phyloP scores from a whole-genome alignment of 163 green algal genomes.

The Scenedesmus sp. region DNA sequence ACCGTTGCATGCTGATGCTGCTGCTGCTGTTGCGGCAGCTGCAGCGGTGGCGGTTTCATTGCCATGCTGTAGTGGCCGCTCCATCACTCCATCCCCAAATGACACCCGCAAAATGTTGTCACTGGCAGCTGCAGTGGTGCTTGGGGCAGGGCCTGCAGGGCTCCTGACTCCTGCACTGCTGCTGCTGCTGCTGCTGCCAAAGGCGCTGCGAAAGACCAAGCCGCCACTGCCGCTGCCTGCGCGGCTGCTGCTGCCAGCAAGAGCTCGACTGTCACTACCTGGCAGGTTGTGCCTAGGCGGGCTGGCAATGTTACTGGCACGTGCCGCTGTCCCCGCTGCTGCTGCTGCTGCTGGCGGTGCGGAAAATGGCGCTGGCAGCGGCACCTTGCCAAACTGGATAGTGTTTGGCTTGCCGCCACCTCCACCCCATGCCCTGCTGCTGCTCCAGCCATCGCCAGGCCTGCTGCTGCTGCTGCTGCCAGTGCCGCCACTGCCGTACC shows the following conservation, averaged over 20 bases:
- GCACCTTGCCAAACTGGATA: not conserved
- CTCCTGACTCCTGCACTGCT: not conserved
- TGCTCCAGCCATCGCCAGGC: not conserved
- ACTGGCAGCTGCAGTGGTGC: not conserved
- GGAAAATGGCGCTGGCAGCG: not conserved
- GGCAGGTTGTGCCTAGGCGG: not conserved
- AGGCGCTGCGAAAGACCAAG: not conserved
- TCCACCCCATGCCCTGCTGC: not conserved
- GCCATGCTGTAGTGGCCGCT: not conserved
- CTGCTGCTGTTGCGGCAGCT: not conserved
- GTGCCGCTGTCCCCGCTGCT: not conserved
- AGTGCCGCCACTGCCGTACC: not conserved
- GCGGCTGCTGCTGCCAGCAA: too few species aligned
- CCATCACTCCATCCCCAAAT: not conserved
- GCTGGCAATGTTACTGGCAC: not conserved
- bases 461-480: not conserved
- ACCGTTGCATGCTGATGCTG: not conserved
- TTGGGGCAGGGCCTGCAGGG: not conserved
- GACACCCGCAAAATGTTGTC: not conserved
- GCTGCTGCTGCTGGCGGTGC: not conserved
- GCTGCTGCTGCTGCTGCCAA: not conserved
- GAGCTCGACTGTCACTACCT: not conserved
- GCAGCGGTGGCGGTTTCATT: not conserved
- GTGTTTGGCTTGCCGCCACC: not conserved
- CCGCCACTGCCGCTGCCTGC: not conserved